These are phyloP conservation scores for Leccinum sublutescens DNA, from an alignment of 768 basidiomycete species.

Conservation along the genomic window DNA sequence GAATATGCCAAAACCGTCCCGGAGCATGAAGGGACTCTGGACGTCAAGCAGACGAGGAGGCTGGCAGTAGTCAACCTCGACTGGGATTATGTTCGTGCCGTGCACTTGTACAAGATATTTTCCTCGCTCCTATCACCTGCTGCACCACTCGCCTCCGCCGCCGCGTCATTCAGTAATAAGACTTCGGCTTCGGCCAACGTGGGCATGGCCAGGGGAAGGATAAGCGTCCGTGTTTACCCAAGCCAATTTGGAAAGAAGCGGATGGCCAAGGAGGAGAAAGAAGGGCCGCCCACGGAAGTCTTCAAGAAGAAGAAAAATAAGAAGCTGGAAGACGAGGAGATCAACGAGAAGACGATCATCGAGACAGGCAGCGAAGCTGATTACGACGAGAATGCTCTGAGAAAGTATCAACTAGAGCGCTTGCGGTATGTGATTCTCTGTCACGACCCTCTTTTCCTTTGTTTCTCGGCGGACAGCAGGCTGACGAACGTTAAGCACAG, in stretches of 20 bases:
- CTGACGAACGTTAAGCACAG: conserved; percentile 40
- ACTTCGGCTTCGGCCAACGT: conserved; percentile 9
- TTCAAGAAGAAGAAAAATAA: conserved; percentile 58
- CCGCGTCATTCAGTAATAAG: conserved; percentile 21
- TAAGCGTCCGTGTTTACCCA: conserved; percentile 87
- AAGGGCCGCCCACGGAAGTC: conserved; percentile 85
- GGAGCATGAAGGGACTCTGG: conserved; percentile 42
- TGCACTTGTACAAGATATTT: conserved; percentile 89
- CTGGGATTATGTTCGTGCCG: conserved; percentile 94
- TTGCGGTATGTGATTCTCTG: conserved; percentile 54
- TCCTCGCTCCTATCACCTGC: conserved; percentile 75
- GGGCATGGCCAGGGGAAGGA: conserved; percentile 54
- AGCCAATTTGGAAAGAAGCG: conserved; percentile 89
- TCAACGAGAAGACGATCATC: conserved; percentile 63
- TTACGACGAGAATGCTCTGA: conserved; percentile 82
- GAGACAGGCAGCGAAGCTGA: conserved; percentile 64
- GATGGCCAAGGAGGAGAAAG: conserved; percentile 81
- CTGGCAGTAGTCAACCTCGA: conserved; percentile 94
- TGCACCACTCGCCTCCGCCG: conserved; percentile 40
- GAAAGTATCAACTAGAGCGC: conserved; percentile 91
- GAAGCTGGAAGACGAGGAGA: conserved; percentile 47
- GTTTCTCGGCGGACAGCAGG: not conserved
- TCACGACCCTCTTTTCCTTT: not conserved
- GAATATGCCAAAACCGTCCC: conserved; percentile 51
- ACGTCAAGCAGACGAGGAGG: conserved; percentile 55